Base-by-base conservation (phyloP, 1,139 yeast genomes). In the Debaryomyces subglobosus region DNA sequence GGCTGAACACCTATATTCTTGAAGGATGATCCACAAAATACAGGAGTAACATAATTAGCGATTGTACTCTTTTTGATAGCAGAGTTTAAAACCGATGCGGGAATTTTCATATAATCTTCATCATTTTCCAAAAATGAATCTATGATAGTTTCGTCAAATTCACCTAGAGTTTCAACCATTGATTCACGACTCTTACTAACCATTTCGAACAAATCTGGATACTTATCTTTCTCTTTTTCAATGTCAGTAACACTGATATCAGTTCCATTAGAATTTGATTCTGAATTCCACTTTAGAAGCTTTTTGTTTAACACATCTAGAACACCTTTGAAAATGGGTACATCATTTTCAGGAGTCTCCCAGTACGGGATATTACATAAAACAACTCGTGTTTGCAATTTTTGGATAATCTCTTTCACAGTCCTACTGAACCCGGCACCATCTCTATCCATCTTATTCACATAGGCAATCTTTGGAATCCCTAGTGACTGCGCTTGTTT, bases 371-470 rank as follows among this genome's bases (percentile, higher is more conserved):
- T 68, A 52, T 87, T 92, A 25, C 91, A 75, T 42, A 91, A 66
- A 0, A 86, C 88, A 3, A 86, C 91, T 39, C 86, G 75, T 0
- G 96, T 89, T 18, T 83, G 84, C 50, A 95, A 71, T 61, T 89
- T 89, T 21, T 83, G 72, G n/a, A 89, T 86, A 23, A 94, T 79
- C 58, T 94, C 98, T 56, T 83, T 82, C 4, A 91, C 96, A 0
- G 97, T 89, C 51, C 97, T 75, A 51, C 96, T 86, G 63, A 84
- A 94, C 0, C 97, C 97, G 0, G 98, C 97, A 12, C 99, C 99
- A 15, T 85, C 87, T 50, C 98, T 78, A 68, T 94, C 99, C 99
- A 94, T 92, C 65, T 94, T 94, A 66, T 94, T 94, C 35, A 94
- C 81, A 62, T 84, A 95, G 7, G 91, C 84, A 13, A 94, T 71